phyloP scores from a whole-genome alignment of 2,329 filamentous ascomycete species.

The Penicillium sp. region DNA sequence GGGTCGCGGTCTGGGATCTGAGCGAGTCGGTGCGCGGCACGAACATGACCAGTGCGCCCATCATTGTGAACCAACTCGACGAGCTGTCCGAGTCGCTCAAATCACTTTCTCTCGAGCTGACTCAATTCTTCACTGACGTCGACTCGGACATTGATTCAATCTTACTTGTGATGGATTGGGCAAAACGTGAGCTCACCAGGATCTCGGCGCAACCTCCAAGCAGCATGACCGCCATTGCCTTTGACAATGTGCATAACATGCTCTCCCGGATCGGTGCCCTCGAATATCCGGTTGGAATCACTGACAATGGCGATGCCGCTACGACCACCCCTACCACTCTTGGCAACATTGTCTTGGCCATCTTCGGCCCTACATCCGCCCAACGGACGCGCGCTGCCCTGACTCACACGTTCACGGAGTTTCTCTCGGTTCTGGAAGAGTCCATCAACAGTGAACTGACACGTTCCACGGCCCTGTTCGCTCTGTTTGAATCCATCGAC shows the following conservation, averaged over 20 bases:
- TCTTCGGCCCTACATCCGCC: slow-evolving; percentile 74
- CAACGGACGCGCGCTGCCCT: slow-evolving; percentile 76
- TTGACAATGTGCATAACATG: slow-evolving; percentile 76
- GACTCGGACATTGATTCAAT: slow-evolving; percentile 91
- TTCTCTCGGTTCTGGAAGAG: slow-evolving; percentile 80
- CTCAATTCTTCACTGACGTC: slow-evolving; percentile 86
- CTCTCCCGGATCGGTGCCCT: slow-evolving; percentile 53
- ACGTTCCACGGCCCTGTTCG: slow-evolving; percentile 72
- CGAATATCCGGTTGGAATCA: slow-evolving; percentile 30
- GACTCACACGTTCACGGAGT: slow-evolving; percentile 81
- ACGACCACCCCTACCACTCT: slow-evolving; percentile 55
- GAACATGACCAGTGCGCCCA: slow-evolving; percentile 82
- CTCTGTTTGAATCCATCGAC: slow-evolving; percentile 87
- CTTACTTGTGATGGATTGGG: slow-evolving; percentile 94
- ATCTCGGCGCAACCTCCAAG: slow-evolving; percentile 58
- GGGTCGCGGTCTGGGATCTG: slow-evolving; percentile 89
- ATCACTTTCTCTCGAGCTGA: slow-evolving; percentile 75
- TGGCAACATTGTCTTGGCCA: slow-evolving; percentile 60
- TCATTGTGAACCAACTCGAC: slow-evolving; percentile 81
- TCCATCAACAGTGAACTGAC: slow-evolving; percentile 78
- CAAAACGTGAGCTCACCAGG: slow-evolving; percentile 71
- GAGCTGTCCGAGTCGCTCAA: slow-evolving; percentile 80
- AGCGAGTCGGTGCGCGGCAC: slow-evolving; percentile 82
- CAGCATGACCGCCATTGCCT: slow-evolving; percentile 61
- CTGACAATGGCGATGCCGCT: slow-evolving; percentile 20